Conservation (phyloP, 768 basidiomycete species). For the Lactarius sanguifluus region DNA sequence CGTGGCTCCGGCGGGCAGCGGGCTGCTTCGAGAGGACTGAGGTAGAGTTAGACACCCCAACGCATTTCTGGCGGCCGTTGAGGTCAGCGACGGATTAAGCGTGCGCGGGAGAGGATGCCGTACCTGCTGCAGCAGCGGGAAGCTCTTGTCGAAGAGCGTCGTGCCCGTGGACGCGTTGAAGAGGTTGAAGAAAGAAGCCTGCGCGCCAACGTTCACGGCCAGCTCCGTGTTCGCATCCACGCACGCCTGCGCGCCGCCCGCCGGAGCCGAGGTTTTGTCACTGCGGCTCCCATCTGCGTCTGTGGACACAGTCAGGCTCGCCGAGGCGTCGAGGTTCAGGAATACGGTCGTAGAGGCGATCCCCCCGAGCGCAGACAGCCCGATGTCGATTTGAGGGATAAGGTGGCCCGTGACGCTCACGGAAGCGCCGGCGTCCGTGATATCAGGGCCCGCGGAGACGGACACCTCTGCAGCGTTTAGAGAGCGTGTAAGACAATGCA, state of each 20-base stretch:
- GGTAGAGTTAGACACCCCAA: neutral
- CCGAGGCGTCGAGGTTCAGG: constrained; percentile 19
- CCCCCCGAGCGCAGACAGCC: constrained; percentile 3
- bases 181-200: constrained; percentile 4
- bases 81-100: neutral
- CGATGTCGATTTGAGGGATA: constrained; percentile 40
- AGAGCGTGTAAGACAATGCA: constrained; percentile 33
- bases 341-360: constrained; percentile 8
- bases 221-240: constrained; percentile 14
- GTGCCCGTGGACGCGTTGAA: neutral
- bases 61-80: neutral
- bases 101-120: neutral
- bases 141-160: constrained; percentile 2
- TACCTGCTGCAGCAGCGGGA: constrained; percentile 15
- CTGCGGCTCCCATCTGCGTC: neutral
- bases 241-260: constrained; percentile 10
- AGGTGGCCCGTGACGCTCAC: constrained; percentile 49
- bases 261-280: neutral
- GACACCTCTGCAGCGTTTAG: constrained; percentile 35
- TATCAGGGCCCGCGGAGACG: constrained; percentile 38
- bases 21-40: neutral
- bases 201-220: constrained; percentile 5
- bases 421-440: constrained; percentile 30
- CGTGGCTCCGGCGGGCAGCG: neutral
- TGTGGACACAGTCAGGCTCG: neutral